A percentile compares a stretch with the other conserved stretches of the same genome.
phyloP scores from a whole-genome alignment of 2,329 filamentous ascomycete species.

The Trichophyton benhamiae region DNA sequence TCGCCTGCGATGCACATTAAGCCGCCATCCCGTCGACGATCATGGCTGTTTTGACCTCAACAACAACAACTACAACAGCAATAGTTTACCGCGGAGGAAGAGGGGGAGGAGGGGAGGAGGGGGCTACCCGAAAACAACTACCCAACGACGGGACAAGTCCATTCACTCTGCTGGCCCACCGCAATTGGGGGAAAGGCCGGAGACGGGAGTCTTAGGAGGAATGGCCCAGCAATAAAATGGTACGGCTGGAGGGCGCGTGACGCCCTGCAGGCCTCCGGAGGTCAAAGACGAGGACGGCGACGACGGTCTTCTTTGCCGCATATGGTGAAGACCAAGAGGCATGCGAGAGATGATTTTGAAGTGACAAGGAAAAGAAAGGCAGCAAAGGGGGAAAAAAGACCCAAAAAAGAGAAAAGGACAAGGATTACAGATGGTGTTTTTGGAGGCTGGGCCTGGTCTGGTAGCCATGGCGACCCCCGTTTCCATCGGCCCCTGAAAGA shows the following conservation, averaged over 20 bases:
- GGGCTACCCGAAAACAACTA: no score
- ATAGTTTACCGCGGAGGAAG: no score
- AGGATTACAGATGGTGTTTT: neutral
- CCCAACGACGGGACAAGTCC: neutral
- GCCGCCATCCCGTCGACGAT: neutral
- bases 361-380: neutral
- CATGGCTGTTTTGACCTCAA: neutral
- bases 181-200: neutral
- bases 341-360: no score
- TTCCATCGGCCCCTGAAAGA: neutral
- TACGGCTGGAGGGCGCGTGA: neutral
- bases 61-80: no score
- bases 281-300: neutral
- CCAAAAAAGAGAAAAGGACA: neutral
- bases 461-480: neutral
- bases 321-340: neutral
- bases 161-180: no score
- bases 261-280: neutral
- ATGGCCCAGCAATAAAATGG: neutral
- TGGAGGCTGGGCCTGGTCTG: neutral
- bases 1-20: neutral
- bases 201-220: neutral
- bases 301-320: no score
- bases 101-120: no score
- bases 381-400: neutral